Evolutionary conservation across 257 asterid genomes (phyloP).

Genomic region (Cruciata laevipes): DNA sequence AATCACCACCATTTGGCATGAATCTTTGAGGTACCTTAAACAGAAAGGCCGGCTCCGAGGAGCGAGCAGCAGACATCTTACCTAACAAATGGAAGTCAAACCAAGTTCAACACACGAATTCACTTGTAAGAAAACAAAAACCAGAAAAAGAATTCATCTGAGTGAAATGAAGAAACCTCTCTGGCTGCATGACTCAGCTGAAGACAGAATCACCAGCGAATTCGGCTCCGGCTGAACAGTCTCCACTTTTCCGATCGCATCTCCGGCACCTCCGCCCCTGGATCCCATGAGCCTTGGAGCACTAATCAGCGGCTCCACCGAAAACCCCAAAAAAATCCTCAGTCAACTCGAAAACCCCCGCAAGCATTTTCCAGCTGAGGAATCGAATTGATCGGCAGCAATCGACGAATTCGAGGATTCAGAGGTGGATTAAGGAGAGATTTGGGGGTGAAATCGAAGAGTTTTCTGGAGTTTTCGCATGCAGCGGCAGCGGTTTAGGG

Average conservation of each 20-base stretch:
- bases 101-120: background rate
- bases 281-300: conserved; percentile 56
- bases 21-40: conserved; percentile 35
- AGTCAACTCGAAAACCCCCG: conserved; percentile 5
- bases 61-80: conserved; percentile 28
- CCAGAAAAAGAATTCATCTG: background rate
- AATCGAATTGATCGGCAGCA: background rate
- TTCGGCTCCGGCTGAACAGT: no score
- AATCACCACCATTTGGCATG: conserved; percentile 25
- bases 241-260: conserved; percentile 38
- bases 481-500: conserved; percentile 31
- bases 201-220: conserved; percentile 5
- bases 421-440: background rate
- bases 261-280: conserved; percentile 35
- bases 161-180: conserved; percentile 15
- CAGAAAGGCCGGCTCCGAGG: conserved; percentile 38
- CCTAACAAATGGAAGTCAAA: conserved; percentile 28
- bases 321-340: conserved; percentile 31
- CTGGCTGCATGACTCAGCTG: conserved; percentile 18
- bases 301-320: conserved; percentile 14
- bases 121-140: background rate
- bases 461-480: background rate
- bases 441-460: conserved; percentile 8
- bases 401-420: background rate
- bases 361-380: background rate